Base-by-base conservation (phyloP, 306 rosid species). In the Gillenia trifoliata region DNA sequence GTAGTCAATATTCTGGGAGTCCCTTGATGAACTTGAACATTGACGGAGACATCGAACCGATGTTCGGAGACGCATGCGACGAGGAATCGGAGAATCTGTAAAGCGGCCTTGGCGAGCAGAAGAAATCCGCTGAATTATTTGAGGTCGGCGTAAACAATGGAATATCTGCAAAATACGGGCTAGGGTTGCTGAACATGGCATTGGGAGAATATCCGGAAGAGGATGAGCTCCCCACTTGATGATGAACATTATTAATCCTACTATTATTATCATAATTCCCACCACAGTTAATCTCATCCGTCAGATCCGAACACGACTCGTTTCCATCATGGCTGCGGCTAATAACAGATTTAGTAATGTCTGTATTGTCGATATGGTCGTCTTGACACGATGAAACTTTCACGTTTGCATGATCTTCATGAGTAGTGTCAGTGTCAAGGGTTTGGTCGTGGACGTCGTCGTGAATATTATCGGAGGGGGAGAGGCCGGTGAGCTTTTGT, bases 401-500 rank as follows among this genome's bases (percentile, higher is more conserved):
- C 12, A 40, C 33, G 52, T 60, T 64, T 0, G 25, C n/a, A 23
- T 29, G 31, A 23, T 9, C 34, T 45, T 36, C 55, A 76, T 41
- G 20, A 60, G 20, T 8, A 22, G 63, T 25, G 26, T 23, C 29
- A 57, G n/a, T 55, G 28, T 20, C 26, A 3, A 3, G 23, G 15
- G 4, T 55, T 55, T 55, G 60, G 60, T 22, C 60, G 28, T 55
- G 11, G 60, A n/a, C 13, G 28, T 8, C 12, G 11, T 8, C 60
- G 12, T 38, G 65, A 45, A 17, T 47, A 47, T 68, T 25, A 3
- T 59, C 57, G 33, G 85, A 45, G 12, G 57, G 33, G 0, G 87
- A 79, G 76, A 20, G 71, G 17, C 98, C 98, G 7, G 98, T 94
- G 60, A 94, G 98, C 66, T 85, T 90, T 23, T 94, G 97, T 30